These are phyloP conservation scores for Sphagnurus paluster DNA, from an alignment of 1,284 basidiomycete species.

Conservation along the genomic window DNA sequence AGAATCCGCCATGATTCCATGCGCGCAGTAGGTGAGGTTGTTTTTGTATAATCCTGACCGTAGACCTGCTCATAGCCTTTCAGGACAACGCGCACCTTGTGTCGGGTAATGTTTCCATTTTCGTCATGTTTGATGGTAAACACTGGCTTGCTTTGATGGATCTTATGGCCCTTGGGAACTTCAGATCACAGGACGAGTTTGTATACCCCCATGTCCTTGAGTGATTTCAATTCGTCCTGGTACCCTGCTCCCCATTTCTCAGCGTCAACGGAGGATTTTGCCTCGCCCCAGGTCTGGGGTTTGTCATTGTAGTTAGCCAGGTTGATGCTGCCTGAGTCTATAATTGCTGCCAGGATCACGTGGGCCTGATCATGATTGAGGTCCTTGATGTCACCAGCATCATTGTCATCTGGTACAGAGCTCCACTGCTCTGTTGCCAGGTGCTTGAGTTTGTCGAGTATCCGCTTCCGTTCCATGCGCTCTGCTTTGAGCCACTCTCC, in stretches of 20 bases:
- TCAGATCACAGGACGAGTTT: conserved; percentile 24
- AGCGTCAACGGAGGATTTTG: conserved; percentile 20
- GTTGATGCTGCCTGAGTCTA: conserved; percentile 6
- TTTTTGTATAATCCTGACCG: conserved; percentile 42
- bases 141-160: conserved; percentile 29
- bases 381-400: background rate
- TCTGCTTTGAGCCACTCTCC: background rate
- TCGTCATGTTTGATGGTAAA: conserved; percentile 31
- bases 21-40: conserved; percentile 41
- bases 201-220: conserved; percentile 29
- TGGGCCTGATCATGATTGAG: conserved; percentile 9
- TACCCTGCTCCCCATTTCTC: conserved; percentile 24
- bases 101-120: conserved; percentile 27
- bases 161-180: conserved; percentile 22
- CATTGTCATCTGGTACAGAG: background rate
- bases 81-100: conserved; percentile 37
- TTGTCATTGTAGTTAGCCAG: conserved; percentile 19
- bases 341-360: conserved; percentile 15
- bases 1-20: conserved; percentile 26
- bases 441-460: background rate
- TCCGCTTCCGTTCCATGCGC: background rate
- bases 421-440: background rate
- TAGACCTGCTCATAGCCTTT: conserved; percentile 40
- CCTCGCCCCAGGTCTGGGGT: conserved; percentile 24
- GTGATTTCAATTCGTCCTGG: conserved; percentile 23